Evolutionary conservation across 768 basidiomycete genomes (phyloP).

Genomic region (Strobilomyces confusus): DNA sequence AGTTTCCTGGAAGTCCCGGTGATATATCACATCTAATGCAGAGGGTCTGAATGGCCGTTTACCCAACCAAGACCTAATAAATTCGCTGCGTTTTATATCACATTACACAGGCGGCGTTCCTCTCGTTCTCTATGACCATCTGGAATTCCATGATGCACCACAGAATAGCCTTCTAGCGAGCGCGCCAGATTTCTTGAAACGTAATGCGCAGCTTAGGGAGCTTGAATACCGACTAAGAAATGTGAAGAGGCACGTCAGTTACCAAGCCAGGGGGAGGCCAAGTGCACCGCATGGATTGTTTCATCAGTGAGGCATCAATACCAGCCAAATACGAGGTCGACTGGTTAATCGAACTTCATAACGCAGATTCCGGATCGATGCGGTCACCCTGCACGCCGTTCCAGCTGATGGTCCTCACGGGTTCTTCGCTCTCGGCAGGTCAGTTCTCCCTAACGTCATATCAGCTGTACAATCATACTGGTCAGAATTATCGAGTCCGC

Average conservation of each 20-base stretch:
- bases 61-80: slow-evolving; percentile 93
- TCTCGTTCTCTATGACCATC: slow-evolving; percentile 75
- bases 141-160: slow-evolving; percentile 46
- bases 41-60: slow-evolving; percentile 94
- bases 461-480: neutral
- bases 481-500: slow-evolving; percentile 80
- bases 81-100: slow-evolving; percentile 72
- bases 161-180: slow-evolving; percentile 36
- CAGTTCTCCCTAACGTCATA: slow-evolving; percentile 20
- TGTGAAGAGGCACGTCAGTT: slow-evolving; percentile 63
- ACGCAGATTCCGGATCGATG: slow-evolving; percentile 86
- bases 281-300: slow-evolving; percentile 90
- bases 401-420: slow-evolving; percentile 92
- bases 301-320: slow-evolving; percentile 58
- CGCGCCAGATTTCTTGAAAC: slow-evolving; percentile 43
- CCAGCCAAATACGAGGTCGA: neutral
- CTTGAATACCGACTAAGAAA: slow-evolving; percentile 62
- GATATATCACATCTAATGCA: slow-evolving; percentile 29
- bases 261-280: slow-evolving; percentile 73
- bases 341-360: neutral
- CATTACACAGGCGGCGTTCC: slow-evolving; percentile 73
- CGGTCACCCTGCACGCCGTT: slow-evolving; percentile 84
- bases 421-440: slow-evolving; percentile 91
- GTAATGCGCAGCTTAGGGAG: slow-evolving; percentile 41
- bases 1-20: slow-evolving; percentile 1